These are phyloP conservation scores for Helianthus tuberosus DNA, from an alignment of 129 eudicot species.

Conservation along the genomic window DNA sequence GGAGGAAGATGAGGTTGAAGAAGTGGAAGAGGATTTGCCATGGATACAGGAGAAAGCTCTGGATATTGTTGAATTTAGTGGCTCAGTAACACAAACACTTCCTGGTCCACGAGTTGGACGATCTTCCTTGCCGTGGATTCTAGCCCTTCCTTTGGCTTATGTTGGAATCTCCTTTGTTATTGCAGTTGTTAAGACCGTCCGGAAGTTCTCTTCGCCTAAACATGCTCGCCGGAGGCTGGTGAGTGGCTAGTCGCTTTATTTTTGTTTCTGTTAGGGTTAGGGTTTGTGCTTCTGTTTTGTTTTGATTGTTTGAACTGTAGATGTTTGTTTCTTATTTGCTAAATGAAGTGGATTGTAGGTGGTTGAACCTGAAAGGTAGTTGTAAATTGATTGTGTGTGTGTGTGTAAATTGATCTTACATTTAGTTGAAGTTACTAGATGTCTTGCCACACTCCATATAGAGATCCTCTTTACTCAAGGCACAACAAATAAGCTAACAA, in stretches of 20 bases:
- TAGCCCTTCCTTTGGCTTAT: constrained; percentile 80
- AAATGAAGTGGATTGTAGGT: neutral
- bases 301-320: too few relatives aligned
- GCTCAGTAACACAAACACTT: constrained; percentile 85
- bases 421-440: too few relatives aligned
- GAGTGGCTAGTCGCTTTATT: neutral
- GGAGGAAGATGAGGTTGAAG: constrained; percentile 39
- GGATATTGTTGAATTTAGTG: constrained; percentile 91
- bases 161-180: constrained; percentile 73
- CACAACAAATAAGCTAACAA: too few relatives aligned
- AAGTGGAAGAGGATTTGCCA: constrained; percentile 85
- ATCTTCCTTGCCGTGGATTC: constrained; percentile 78
- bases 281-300: neutral
- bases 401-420: too few relatives aligned
- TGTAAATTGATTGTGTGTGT: neutral
- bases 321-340: too few relatives aligned
- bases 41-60: constrained; percentile 99
- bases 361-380: neutral
- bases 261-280: neutral
- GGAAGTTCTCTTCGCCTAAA: constrained; percentile 76
- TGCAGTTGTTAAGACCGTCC: constrained; percentile 72
- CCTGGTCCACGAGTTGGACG: constrained; percentile 93
- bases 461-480: too few relatives aligned
- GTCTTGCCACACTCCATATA: too few relatives aligned
- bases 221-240: constrained; percentile 77